phyloP scores from a whole-genome alignment of 2,329 filamentous ascomycete species.

The Polytolypa hystricis region DNA sequence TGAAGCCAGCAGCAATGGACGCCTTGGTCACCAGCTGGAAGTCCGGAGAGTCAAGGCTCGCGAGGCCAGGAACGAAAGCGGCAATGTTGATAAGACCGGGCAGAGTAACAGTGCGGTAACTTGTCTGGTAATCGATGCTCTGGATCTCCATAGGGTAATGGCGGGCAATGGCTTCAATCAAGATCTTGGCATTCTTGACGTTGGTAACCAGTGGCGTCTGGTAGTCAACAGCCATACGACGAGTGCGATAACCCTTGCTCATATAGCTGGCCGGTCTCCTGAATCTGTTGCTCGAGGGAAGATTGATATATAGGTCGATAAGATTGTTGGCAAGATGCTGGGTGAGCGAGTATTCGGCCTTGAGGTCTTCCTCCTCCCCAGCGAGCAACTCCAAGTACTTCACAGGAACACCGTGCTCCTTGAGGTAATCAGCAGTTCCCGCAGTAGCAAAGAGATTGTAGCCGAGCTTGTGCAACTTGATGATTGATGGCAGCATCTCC shows the following conservation, averaged over 20 bases:
- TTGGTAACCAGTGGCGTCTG: constrained; percentile 96
- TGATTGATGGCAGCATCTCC: constrained; percentile 87
- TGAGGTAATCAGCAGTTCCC: constrained; percentile 91
- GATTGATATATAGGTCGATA: constrained; percentile 97
- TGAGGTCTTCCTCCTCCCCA: constrained; percentile 68
- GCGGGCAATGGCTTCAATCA: constrained; percentile 86
- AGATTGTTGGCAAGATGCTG: constrained; percentile 96
- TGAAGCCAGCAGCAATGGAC: constrained; percentile 64
- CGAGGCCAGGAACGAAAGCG: constrained; percentile 67
- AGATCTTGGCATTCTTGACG: constrained; percentile 96
- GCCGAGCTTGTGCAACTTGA: constrained; percentile 79
- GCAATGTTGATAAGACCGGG: constrained; percentile 68
- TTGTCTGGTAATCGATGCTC: constrained; percentile 83
- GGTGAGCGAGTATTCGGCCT: constrained; percentile 91
- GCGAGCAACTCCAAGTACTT: constrained; percentile 86
- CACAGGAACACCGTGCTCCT: constrained; percentile 81
- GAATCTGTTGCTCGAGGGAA: constrained; percentile 98
- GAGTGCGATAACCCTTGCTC: constrained; percentile 92
- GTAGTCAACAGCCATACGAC: constrained; percentile 96
- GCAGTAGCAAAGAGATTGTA: constrained; percentile 95
- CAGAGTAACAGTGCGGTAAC: constrained; percentile 62
- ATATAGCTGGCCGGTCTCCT: constrained; percentile 95
- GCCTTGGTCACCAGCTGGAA: constrained; percentile 60
- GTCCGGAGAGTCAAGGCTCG: constrained; percentile 52
- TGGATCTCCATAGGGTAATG: constrained; percentile 76